These are phyloP conservation scores for Discostella stelligeroides DNA, from an alignment of 108 stramenopile genomes.

Conservation along the genomic window DNA sequence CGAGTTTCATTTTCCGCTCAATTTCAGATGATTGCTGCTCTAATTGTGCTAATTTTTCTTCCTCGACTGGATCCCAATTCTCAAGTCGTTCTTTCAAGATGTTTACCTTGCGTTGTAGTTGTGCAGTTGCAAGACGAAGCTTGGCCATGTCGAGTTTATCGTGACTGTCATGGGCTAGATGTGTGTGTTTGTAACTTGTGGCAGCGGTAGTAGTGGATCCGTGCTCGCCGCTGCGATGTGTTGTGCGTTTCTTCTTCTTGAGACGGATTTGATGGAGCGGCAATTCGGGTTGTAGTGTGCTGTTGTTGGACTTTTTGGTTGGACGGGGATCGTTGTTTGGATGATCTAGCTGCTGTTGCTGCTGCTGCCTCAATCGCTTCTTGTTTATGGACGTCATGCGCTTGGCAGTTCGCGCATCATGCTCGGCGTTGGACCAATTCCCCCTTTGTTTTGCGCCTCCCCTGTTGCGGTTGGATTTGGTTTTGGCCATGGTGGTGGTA, in stretches of 20 bases:
- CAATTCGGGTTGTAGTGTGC: not conserved
- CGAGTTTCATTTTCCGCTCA: conserved; percentile 31
- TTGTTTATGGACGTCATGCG: conserved; percentile 46
- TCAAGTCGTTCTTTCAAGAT: conserved; percentile 55
- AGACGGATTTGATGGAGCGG: conserved; percentile 16
- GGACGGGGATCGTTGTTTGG: not conserved
- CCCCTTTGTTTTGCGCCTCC: conserved; percentile 13
- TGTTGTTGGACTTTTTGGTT: not conserved
- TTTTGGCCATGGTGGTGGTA: too few species aligned
- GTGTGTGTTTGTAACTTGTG: conserved; percentile 47
- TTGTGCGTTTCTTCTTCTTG: conserved; percentile 1
- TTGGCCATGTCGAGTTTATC: conserved; percentile 49
- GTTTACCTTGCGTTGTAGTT: conserved; percentile 61
- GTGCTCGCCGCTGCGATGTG: not conserved
- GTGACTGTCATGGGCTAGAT: conserved; percentile 47
- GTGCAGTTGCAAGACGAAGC: conserved; percentile 72
- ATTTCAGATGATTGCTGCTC: conserved; percentile 34
- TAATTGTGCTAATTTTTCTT: conserved; percentile 5
- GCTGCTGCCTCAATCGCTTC: conserved; percentile 18
- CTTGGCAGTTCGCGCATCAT: conserved; percentile 33
- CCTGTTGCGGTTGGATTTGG: conserved; percentile 43
- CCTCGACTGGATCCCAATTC: conserved; percentile 77
- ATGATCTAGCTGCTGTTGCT: conserved; percentile 3
- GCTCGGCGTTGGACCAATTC: conserved; percentile 41
- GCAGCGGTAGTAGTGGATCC: conserved; percentile 23